Base-by-base conservation (phyloP, 768 basidiomycete genomes). In the Auriscalpium vulgare region DNA sequence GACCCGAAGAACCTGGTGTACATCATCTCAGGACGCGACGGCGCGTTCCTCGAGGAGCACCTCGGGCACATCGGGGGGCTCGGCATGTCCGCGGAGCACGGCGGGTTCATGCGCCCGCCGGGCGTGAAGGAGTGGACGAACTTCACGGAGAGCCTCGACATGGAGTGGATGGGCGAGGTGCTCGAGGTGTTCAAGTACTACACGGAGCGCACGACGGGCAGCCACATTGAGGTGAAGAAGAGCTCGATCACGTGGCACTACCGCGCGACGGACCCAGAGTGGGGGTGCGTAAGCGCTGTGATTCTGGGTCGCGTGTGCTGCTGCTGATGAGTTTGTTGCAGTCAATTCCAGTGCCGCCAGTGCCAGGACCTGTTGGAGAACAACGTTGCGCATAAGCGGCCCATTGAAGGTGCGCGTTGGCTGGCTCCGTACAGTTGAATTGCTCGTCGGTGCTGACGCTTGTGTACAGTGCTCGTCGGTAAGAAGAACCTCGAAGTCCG, bases 401-500 rank as follows among this genome's bases (percentile, higher is more conserved):
- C 95, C 8, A 97, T 99, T 57, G 95, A 99, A 73, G 88, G 87
- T 87, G 58, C 53, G 78, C 51, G 8, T 17, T n/a, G 21, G 16
- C 29, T 29, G 29, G 29, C 29, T 21, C 21, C 4, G 7, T 5
- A 7, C 29, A 14, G 8, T 8, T 55, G n/a, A 36, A n/a, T 45
- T 13, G 10, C 19, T 38, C 21, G 16, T 13, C 44, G 10, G 17
- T 59, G 29, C 56, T 14, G 36, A 35, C 44, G 47, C 36, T 44
- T 47, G 51, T 43, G 1, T n/a, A n/a, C 61, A 88, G 93, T 97
- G 5, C 83, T 97, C 51, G 88, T 95, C 35, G 95, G 95, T 17
- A 99, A 99, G 79, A 97, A 97, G 84, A 97, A 97, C 69, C 77
- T 99, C 46, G 95, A 99, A 74, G 95, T 97, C 19, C 84, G 95